Base-by-base conservation (phyloP, 108 stramenopile species). In the Skeletonema tropicum region DNA sequence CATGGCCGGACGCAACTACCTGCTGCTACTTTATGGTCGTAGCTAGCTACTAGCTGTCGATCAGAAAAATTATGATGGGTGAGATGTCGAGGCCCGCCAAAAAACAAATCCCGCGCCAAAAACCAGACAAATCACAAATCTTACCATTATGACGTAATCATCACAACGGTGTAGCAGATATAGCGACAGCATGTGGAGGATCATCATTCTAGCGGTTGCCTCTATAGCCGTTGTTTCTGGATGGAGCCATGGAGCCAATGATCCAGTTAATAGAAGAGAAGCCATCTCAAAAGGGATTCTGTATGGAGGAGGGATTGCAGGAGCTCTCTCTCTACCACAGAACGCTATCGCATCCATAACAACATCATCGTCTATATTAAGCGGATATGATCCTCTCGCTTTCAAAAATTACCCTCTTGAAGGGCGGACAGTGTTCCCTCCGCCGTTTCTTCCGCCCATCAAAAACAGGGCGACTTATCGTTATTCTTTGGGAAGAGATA, bases 401-500 rank as follows among this genome's bases (percentile, higher is more conserved):
- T 67, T 32, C 46, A 67, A 67, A 52, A 67, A 23, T 31, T 67
- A 55, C 5, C 66, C 66, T 15, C 26, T 30, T 1, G 25, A 9
- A 31, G 66, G 66, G 2, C 17, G 49, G 23, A 17, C 66, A 29
- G 41, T 48, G 10, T 67, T 67, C 30, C 66, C 66, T n/a, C 86
- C 88, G 17, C 48, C 86, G 12, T 66, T 89, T 39, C 74, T 86
- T n/a, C 88, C 88, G 6, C 86, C 86, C n/a, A 77, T 86, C 61
- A 58, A 46, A 0, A 76, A 82, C 49, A 77, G 86, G 60, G 88
- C 88, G 0, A 89, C 86, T 13, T 87, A 79, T 77, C 68, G 75
- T 23, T 87, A 89, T 71, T 62, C 64, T 32, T 70, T 89, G 42
- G 88, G 86, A 3, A 84, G 88, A 11, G 64, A 86, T 63, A 73